Conservation (phyloP, 306 rosid genomes). For the Ormosia emarginata region DNA sequence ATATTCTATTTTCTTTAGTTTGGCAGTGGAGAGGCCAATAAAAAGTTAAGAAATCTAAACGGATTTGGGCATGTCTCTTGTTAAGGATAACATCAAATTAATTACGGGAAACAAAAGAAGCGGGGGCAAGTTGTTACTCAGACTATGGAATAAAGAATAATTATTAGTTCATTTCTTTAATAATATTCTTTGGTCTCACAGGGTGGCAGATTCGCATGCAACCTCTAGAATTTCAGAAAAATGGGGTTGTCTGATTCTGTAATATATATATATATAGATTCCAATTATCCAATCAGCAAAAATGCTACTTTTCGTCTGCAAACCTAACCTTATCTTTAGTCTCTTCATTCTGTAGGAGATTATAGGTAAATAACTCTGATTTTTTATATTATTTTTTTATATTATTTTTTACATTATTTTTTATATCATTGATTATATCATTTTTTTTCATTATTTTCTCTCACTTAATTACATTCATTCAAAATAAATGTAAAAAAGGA, state of each 20-base stretch:
- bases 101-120: background rate
- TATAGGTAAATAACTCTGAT: too few species aligned
- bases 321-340: conserved; percentile 12
- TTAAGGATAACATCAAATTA: conserved; percentile 12
- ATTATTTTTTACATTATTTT: too few species aligned
- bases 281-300: background rate
- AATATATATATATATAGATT: background rate
- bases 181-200: background rate
- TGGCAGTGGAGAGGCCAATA: too few species aligned
- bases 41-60: background rate
- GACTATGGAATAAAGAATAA: background rate
- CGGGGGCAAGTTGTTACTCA: background rate
- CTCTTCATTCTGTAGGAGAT: background rate
- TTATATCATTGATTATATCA: too few species aligned
- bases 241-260: background rate
- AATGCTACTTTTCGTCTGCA: background rate
- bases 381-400: too few species aligned
- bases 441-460: too few species aligned
- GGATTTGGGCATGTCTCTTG: conserved; percentile 5
- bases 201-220: conserved; percentile 12
- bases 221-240: conserved; percentile 10
- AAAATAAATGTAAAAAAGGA: too few species aligned
- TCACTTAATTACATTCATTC: too few species aligned
- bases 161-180: background rate
- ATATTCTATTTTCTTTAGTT: too few species aligned